Evolutionary conservation across 1,139 yeast genomes (phyloP).

Genomic region (Debaryomyces sp.): DNA sequence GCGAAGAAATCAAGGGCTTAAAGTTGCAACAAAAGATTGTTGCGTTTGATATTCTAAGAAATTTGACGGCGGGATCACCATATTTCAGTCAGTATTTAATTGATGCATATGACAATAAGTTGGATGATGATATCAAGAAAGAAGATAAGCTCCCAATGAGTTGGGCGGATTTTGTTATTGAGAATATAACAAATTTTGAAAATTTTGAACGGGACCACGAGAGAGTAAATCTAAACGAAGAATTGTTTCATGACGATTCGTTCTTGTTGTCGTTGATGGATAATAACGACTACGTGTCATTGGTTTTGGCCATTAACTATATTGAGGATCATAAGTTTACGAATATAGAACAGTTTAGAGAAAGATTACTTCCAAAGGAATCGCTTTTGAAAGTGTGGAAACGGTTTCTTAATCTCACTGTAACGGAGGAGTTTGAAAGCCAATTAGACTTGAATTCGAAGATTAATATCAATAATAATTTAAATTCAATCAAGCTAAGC

Average conservation of each 20-base stretch:
- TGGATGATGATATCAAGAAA: conserved; percentile 9
- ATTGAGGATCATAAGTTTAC: conserved; percentile 47
- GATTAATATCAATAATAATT: conserved; percentile 28
- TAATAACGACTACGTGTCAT: conserved; percentile 37
- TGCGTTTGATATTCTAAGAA: conserved; percentile 74
- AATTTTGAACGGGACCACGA: conserved; percentile 20
- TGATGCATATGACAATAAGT: conserved; percentile 17
- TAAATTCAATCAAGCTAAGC: conserved; percentile 41
- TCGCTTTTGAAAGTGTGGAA: conserved; percentile 36
- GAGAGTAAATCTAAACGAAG: conserved; percentile 1
- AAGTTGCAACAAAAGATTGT: conserved; percentile 53
- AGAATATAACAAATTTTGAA: conserved; percentile 27
- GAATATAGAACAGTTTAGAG: conserved; percentile 27
- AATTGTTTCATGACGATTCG: conserved; percentile 21
- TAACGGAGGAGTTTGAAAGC: conserved; percentile 17
- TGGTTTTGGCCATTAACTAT: conserved; percentile 41
- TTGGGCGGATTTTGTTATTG: conserved; percentile 39
- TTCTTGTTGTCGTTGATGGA: conserved; percentile 26
- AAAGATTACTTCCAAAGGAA: conserved; percentile 29
- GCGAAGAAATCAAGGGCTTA: conserved; percentile 23
- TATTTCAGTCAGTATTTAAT: conserved; percentile 38
- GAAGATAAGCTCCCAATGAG: conserved; percentile 15
- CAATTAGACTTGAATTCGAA: conserved; percentile 21
- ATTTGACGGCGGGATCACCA: conserved; percentile 69
- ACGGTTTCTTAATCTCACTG: conserved; percentile 27